Evolutionary conservation across 2,329 filamentous ascomycete genomes (phyloP), one percentile per base, ranked within the genome.

Genomic region (Capronia coronata): DNA sequence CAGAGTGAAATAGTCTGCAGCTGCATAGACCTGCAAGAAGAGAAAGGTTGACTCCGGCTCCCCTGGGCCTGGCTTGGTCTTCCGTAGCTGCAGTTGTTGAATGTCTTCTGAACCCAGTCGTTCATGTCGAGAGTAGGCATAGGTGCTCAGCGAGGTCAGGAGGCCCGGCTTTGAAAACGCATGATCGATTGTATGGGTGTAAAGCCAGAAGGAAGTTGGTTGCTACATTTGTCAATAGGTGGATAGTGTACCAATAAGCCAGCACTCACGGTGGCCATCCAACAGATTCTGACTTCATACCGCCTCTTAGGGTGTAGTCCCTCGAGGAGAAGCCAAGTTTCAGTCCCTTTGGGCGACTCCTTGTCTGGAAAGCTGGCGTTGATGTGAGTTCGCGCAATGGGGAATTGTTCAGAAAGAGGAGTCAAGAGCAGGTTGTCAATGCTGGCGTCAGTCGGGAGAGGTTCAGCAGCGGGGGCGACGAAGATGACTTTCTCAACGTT

Each of bases 401-500:
- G 70, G 44, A 68, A 67, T 21, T 68, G 64, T 2, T 82, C 82
- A 2, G 80, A 81, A 43, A 94, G 75, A n/a, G 74, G 68, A 56
- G 79, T 72, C 47, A 94, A 75, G 41, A 76, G 75, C 30, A 90
- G 73, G 61, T 78, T 72, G 51, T 78, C 73, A 43, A 87, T 67
- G 46, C 70, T 76, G 50, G 77, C 78, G 59, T 73, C 74, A 43
- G 72, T 65, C 29, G 83, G 78, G 39, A 86, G 68, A 47, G 73
- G 67, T 61, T 79, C 67, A 25, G 74, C 67, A 25, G 71, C 64
- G 9, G 90, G 89, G 18, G 80, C 88, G 29, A 84, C 73, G 71
- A 98, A 97, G 62, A 97, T 87, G 60, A 79, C 75, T 70, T 98
- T 98, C 67, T 97, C 93, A 48, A 86, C 84, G 67, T 98, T 97